Evolutionary conservation across 306 rosid species (phyloP).

Genomic region (Cercis canadensis): DNA sequence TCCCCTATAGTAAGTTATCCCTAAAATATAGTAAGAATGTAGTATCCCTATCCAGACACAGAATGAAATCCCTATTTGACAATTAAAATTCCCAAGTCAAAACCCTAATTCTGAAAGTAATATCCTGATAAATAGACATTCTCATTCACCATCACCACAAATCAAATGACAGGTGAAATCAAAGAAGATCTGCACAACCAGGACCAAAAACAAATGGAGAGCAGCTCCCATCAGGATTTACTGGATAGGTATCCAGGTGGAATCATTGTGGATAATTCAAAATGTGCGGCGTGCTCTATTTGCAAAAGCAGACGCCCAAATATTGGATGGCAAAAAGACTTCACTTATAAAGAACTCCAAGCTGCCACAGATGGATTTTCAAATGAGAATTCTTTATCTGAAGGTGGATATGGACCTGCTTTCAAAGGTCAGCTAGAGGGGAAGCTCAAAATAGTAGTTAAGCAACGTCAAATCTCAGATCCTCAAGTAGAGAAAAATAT

Average conservation of each 20-base stretch:
- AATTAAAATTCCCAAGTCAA: no score
- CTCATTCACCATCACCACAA: no score
- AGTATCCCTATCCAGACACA: no score
- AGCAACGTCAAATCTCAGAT: conserved; percentile 51
- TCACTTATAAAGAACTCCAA: conserved; percentile 49
- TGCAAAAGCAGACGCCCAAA: conserved; percentile 51
- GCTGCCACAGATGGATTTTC: conserved; percentile 55
- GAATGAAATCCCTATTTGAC: no score
- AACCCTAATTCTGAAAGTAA: not conserved
- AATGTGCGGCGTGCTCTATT: conserved; percentile 33
- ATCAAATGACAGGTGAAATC: conserved; percentile 13
- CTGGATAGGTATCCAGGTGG: not conserved
- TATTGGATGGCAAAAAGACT: conserved; percentile 49
- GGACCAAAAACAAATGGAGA: not conserved
- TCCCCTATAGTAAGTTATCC: no score
- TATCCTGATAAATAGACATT: no score
- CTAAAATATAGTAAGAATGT: no score
- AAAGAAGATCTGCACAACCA: not conserved
- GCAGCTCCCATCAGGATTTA: not conserved
- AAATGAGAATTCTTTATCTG: conserved; percentile 42
- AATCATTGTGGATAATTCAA: conserved; percentile 14
- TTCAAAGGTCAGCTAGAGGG: conserved; percentile 47
- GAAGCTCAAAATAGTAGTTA: conserved; percentile 54
- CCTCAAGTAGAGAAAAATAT: conserved; percentile 50
- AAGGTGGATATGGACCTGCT: conserved; percentile 47